phyloP scores from a whole-genome alignment of 352 stramenopile genomes.

The Pythium sp. region DNA sequence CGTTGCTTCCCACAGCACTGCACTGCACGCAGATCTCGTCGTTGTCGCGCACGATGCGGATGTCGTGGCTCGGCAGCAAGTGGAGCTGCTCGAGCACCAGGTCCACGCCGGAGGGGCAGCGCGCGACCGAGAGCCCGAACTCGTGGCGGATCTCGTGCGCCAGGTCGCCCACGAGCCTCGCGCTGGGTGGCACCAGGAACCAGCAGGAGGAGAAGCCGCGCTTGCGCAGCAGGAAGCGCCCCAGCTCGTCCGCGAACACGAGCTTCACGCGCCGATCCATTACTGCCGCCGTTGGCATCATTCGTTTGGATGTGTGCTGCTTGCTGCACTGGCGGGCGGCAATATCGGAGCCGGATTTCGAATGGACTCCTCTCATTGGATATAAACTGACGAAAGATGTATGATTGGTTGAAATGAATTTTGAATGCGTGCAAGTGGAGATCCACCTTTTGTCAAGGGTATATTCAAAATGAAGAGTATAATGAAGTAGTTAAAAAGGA shows the following conservation, averaged over 20 bases:
- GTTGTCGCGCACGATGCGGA: constrained; percentile 57
- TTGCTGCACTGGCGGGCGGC: neutral
- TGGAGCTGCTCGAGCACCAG: constrained; percentile 56
- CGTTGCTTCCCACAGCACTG: neutral
- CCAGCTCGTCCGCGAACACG: constrained; percentile 56
- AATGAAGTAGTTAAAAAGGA: too few species aligned
- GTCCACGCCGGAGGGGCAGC: constrained; percentile 50
- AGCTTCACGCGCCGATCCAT: constrained; percentile 43
- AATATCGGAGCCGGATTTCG: neutral
- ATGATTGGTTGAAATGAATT: constrained; percentile 2
- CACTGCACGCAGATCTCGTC: constrained; percentile 61
- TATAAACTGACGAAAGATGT: neutral
- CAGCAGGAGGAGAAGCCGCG: constrained; percentile 64
- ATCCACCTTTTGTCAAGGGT: neutral
- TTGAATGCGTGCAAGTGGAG: neutral
- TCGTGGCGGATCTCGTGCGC: constrained; percentile 48
- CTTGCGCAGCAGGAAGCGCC: constrained; percentile 34
- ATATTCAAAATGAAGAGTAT: neutral
- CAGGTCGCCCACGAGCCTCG: constrained; percentile 59
- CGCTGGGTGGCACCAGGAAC: constrained; percentile 52
- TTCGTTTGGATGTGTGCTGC: neutral
- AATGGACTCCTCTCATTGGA: neutral
- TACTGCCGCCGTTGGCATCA: constrained; percentile 9
- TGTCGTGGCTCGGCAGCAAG: constrained; percentile 56
- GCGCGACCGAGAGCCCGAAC: constrained; percentile 39